A percentile compares a stretch with the other conserved stretches of the same genome.
Conservation (phyloP, 2,329 filamentous ascomycete species). For the Lachnellula hyalina region DNA sequence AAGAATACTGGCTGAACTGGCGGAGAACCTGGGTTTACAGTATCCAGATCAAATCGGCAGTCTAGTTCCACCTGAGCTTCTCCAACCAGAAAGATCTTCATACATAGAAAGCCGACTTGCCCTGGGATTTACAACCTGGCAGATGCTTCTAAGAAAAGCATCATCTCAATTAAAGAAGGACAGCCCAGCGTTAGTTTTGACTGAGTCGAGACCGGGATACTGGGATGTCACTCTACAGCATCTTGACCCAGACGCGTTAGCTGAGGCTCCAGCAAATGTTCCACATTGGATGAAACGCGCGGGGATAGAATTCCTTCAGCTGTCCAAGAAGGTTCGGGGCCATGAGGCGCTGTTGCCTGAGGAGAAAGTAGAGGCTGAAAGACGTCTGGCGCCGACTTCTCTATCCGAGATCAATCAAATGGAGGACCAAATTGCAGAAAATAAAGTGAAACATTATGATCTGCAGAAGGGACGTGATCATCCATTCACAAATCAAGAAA, state of each 20-base stretch:
- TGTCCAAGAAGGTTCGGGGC: not conserved
- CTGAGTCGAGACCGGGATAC: not conserved
- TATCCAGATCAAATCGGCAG: too few relatives aligned
- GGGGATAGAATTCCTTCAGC: not conserved
- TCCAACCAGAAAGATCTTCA: too few relatives aligned
- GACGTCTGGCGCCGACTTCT: not conserved
- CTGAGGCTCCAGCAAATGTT: not conserved
- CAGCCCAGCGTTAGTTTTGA: not conserved
- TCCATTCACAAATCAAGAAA: not conserved
- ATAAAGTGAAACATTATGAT: not conserved
- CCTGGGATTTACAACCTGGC: not conserved
- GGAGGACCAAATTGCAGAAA: not conserved
- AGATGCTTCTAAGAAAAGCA: not conserved
- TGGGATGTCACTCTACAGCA: not conserved
- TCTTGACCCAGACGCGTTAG: not conserved
- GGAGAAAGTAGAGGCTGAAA: not conserved
- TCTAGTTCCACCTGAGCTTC: too few relatives aligned
- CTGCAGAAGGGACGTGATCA: too few relatives aligned
- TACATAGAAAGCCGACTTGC: not conserved
- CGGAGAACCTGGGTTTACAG: too few relatives aligned
- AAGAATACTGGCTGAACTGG: too few relatives aligned
- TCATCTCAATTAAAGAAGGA: too few relatives aligned
- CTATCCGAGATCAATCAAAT: slow-evolving; percentile 5
- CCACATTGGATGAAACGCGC: not conserved
- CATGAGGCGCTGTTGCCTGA: not conserved